A percentile compares a stretch with the other conserved stretches of the same genome.
These are phyloP conservation scores for Aspergillus wentii DNA, from an alignment of 495 filamentous ascomycete species.

Conservation along the genomic window DNA sequence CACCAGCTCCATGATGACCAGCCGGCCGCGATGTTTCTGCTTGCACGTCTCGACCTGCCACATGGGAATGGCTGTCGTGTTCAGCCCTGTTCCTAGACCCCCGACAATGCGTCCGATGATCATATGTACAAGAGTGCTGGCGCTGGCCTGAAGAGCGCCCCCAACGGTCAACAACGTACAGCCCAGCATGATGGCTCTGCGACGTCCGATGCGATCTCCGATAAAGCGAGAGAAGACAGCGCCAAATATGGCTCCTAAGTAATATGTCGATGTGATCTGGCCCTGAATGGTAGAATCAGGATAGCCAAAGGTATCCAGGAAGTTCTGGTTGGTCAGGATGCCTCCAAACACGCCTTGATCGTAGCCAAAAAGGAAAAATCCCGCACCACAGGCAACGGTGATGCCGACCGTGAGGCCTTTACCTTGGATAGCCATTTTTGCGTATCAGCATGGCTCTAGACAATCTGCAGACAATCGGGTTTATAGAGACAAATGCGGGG, in stretches of 20 bases:
- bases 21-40: conserved; percentile 30
- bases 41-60: conserved; percentile 47
- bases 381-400: neutral
- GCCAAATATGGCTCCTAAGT: conserved; percentile 29
- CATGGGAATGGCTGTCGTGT: conserved; percentile 43
- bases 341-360: conserved; percentile 43
- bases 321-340: conserved; percentile 31
- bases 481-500: too few species aligned
- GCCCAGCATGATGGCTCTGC: conserved; percentile 22
- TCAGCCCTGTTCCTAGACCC: conserved; percentile 34
- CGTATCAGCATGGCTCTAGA: neutral
- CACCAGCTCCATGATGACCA: conserved; percentile 35
- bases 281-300: conserved; percentile 25
- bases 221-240: conserved; percentile 22
- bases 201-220: conserved; percentile 26
- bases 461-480: neutral
- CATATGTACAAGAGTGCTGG: conserved; percentile 35
- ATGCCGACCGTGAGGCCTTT: neutral
- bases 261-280: conserved; percentile 23
- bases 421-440: too few species aligned
- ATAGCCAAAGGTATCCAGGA: conserved; percentile 28
- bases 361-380: conserved; percentile 18
- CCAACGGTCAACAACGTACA: conserved; percentile 20
- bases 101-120: conserved; percentile 34
- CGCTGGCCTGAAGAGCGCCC: conserved; percentile 30